phyloP scores from a whole-genome alignment of 2,329 filamentous ascomycete species.

The Penicillium hesseltinei region DNA sequence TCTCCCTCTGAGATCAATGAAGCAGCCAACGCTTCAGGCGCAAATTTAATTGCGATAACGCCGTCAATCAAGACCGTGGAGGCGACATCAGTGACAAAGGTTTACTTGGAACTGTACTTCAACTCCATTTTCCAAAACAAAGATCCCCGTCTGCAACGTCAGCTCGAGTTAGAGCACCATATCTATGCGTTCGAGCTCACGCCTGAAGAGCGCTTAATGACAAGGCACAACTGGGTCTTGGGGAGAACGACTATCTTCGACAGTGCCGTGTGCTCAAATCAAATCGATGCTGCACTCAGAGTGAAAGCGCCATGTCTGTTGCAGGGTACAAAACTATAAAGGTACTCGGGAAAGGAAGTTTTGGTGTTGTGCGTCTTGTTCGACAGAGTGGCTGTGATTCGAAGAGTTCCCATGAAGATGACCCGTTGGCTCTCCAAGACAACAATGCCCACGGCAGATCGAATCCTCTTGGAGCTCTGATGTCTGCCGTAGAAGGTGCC shows the following conservation, averaged over 20 bases:
- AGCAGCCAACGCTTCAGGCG: background rate
- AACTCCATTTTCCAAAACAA: slow-evolving; percentile 62
- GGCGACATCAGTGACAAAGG: slow-evolving; percentile 73
- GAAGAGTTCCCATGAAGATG: slow-evolving; percentile 10
- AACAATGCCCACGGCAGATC: background rate
- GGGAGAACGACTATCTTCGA: slow-evolving; percentile 75
- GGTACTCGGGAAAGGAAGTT: slow-evolving; percentile 87
- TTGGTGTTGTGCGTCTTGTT: slow-evolving; percentile 86
- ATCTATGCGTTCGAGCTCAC: slow-evolving; percentile 59
- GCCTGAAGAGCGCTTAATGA: slow-evolving; percentile 55
- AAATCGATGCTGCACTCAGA: slow-evolving; percentile 47
- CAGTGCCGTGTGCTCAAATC: slow-evolving; percentile 69
- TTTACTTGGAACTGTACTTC: slow-evolving; percentile 83
- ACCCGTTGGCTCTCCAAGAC: background rate
- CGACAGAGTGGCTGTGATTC: slow-evolving; percentile 49
- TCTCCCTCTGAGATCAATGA: background rate
- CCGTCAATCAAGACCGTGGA: slow-evolving; percentile 65
- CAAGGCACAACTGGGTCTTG: slow-evolving; percentile 59
- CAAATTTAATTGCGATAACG: slow-evolving; percentile 4
- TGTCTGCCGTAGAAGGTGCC: slow-evolving; percentile 18
- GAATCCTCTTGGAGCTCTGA: slow-evolving; percentile 10
- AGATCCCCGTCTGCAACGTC: slow-evolving; percentile 61
- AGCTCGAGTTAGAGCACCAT: slow-evolving; percentile 61
- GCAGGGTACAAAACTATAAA: slow-evolving; percentile 78
- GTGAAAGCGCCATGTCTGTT: slow-evolving; percentile 52